Evolutionary conservation across 2,329 filamentous ascomycete species (phyloP).

Genomic region (Cladosporium sphaerospermum): DNA sequence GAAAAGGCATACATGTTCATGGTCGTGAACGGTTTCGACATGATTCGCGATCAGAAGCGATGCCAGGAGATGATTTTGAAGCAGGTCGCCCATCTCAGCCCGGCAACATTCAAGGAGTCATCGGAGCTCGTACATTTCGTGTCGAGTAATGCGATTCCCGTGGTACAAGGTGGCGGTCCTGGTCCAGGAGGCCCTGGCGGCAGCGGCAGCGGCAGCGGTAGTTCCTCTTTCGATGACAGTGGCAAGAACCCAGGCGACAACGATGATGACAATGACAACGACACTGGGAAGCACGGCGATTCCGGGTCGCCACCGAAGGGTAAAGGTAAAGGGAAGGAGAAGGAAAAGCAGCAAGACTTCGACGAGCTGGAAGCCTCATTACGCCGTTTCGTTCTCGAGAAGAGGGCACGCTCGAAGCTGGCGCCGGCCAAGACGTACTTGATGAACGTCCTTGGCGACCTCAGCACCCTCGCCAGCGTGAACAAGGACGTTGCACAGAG

Average conservation of each 20-base stretch:
- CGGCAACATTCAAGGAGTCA: constrained; percentile 85
- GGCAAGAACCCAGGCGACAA: constrained; percentile 28
- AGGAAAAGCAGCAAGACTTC: constrained; percentile 84
- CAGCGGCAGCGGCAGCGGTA: constrained; percentile 25
- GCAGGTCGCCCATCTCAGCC: constrained; percentile 81
- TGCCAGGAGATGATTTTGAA: constrained; percentile 92
- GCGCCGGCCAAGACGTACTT: constrained; percentile 94
- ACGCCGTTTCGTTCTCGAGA: constrained; percentile 89
- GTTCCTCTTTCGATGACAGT: constrained; percentile 33
- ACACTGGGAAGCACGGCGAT: constrained; percentile 47
- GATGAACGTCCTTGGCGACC: constrained; percentile 83
- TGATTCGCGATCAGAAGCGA: constrained; percentile 82
- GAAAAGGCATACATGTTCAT: constrained; percentile 99
- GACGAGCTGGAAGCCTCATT: constrained; percentile 82
- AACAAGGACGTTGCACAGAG: constrained; percentile 81
- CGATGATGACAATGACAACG: constrained; percentile 48
- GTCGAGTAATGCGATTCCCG: constrained; percentile 89
- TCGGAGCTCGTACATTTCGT: constrained; percentile 94
- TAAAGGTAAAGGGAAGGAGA: constrained; percentile 71
- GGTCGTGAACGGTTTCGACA: constrained; percentile 95
- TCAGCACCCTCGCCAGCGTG: constrained; percentile 74
- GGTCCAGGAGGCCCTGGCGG: constrained; percentile 41
- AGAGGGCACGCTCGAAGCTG: constrained; percentile 88
- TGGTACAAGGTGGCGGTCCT: constrained; percentile 53
- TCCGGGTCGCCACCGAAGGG: constrained; percentile 41